Evolutionary conservation across 2,329 filamentous ascomycete genomes (phyloP), one percentile per base, ranked within the genome.

Genomic region (Verticillium albo-atrum): DNA sequence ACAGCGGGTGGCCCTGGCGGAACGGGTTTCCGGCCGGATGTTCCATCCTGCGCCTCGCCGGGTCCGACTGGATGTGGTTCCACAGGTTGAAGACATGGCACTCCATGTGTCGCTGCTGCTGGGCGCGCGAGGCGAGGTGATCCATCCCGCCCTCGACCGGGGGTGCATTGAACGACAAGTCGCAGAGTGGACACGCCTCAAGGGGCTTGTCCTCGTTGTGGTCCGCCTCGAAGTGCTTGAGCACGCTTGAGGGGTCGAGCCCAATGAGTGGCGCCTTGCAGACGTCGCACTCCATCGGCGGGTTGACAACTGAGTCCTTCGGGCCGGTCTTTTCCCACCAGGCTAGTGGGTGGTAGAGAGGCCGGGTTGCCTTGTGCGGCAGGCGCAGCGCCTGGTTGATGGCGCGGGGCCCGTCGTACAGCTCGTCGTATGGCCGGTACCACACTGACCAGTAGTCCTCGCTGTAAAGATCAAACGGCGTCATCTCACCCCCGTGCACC

Each of bases 51-150:
- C 26, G 27, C 25, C 4, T 28, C 20, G 14, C n/a, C 27, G 27
- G 26, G 14, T 28, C 14, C 25, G 14, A 17, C 51, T 20, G 25
- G 51, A 53, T 27, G 10, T 53, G 7, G 51, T 30, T 27, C 62
- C 62, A 64, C 26, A 64, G 62, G 34, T 58, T 30, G 28, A 55
- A 62, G 57, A 63, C 59, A 37, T 64, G 62, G n/a, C 62, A 64
- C 57, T 64, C 62, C 57, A 64, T 63, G 42, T 64, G 62, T 5
- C 53, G 20, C n/a, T 60, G 55, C 30, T 64, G 62, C 15, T 47
- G 37, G 6, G 32, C 25, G 12, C 62, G 54, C 10, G 50, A 55
- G 15, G 52, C 55, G 27, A 32, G 54, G 12, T 60, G 50, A 3
- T 53, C 51, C 28, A 42, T 27, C 23, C 57, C 55, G 6, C 52